Base-by-base conservation (phyloP, 805 yeast species). In the Naumovozyma castellii region DNA sequence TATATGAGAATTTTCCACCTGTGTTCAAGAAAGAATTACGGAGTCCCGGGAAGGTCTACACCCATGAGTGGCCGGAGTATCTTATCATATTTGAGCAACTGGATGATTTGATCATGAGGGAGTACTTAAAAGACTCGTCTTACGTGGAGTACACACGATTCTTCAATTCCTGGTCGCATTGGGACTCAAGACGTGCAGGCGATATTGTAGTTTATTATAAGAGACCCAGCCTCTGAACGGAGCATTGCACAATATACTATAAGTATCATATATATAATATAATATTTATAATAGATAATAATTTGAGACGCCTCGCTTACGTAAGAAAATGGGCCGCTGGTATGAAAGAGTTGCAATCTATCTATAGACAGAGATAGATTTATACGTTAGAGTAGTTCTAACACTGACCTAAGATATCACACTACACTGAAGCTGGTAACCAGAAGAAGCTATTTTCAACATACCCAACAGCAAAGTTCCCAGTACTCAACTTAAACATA, bases 151-250 rank as follows among this genome's bases (percentile, higher is more conserved):
- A 76, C 28, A 53, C 59, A 3, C 64, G 88, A 28, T 70, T 84
- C 46, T 90, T 85, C 68, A 90, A 90, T 49, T 73, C 85, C 32
- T 72, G 76, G 37, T 75, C 77, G 56, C 97, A 88, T 59, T 94
- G 96, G 84, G 97, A 90, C 55, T 51, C 64, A 34, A 69, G 97
- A 46, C 68, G 97, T 40, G 51, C 57, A 2, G 97, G 97, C 0
- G 90, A 85, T 56, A 69, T 88, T 0, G 65, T 87, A 3, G 76
- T 88, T 2, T 82, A 78, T 22, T 22, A 22, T 10, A 22, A 22
- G 27, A 22, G 27, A 22, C 27, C 27, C 9, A n/a, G n/a, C n/a
- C n/a, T n/a, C n/a, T n/a, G n/a, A n/a, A n/a, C n/a, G n/a, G n/a
- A n/a, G n/a, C n/a, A n/a, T n/a, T n/a, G n/a, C n/a, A n/a, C n/a